Evolutionary conservation across 2,329 filamentous ascomycete genomes (phyloP), one percentile per base, ranked within the genome.

Genomic region (Tolypocladium paradoxum): DNA sequence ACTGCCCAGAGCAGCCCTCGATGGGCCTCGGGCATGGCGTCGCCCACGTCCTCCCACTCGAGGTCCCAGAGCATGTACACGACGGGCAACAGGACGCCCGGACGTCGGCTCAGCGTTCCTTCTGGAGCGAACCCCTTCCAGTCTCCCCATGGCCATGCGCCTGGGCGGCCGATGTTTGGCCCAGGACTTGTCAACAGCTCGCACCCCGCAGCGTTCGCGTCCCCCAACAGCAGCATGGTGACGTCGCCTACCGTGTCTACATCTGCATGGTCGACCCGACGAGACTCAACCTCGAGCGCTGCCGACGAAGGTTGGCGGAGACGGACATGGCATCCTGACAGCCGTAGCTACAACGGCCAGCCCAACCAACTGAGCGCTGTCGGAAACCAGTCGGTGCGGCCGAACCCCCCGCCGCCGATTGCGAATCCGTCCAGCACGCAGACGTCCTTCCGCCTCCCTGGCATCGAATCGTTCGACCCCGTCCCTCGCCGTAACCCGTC

Each of bases 401-500:
- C 65, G 62, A 81, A 63, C 69, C 79, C 72, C 63, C 77, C 64
- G 66, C 80, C 68, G 64, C 79, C 67, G 59, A 70, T 74, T 34
- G 72, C 68, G 38, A 75, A 67, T 53, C 72, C 67, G 6, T 66
- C 67, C 37, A 82, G 70, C 67, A 75, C 68, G 63, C 83, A 85
- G 60, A 79, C 76, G 7, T 70, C 77, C 5, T 74, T 89, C 16
- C 83, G 89, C 38, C 77, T 96, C 16, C 91, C 91, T 1, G 90
- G 91, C 16, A 96, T 96, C 59, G 90, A 95, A 66, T 95, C 89
- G 18, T 96, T 96, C 61, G 90, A 92, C 63, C 84, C 88, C 53
- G 75, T 88, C 27, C 85, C 83, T 29, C 79, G 80, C 54, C 79
- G 85, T 48, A 78, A 79, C 52, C 76, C 81, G 2, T 90, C 88